phyloP scores from a whole-genome alignment of 2,329 filamentous ascomycete genomes.

The Stemphylium lycopersici region DNA sequence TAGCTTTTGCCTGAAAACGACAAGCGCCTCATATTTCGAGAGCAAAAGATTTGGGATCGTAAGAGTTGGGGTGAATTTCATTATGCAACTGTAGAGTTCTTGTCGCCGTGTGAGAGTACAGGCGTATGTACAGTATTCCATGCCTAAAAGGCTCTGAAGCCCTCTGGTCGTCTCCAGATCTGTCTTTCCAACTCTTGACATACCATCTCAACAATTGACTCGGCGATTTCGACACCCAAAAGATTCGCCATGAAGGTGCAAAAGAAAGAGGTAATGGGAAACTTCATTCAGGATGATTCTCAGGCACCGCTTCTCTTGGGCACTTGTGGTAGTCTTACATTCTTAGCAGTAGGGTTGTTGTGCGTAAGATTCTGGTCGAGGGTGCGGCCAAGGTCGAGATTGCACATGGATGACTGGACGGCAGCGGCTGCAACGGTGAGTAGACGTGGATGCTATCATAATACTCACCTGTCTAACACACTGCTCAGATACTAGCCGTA shows the following conservation, averaged over 20 bases:
- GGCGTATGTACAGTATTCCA: too few relatives aligned
- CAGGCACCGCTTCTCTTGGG: conserved; percentile 32
- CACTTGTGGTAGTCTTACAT: conserved; percentile 23
- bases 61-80: too few relatives aligned
- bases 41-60: too few relatives aligned
- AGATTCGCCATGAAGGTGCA: neutral
- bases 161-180: too few relatives aligned
- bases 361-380: conserved; percentile 30
- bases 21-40: too few relatives aligned
- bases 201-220: too few relatives aligned
- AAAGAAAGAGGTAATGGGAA: neutral
- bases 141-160: too few relatives aligned
- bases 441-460: neutral
- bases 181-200: too few relatives aligned
- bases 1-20: too few relatives aligned
- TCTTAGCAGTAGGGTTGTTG: conserved; percentile 25
- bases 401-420: conserved; percentile 33
- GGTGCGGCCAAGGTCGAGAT: conserved; percentile 7
- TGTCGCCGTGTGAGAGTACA: too few relatives aligned
- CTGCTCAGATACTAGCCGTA: conserved; percentile 25
- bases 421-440: conserved; percentile 26
- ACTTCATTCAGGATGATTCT: conserved; percentile 12
- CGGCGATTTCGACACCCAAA: too few relatives aligned
- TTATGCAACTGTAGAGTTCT: too few relatives aligned
- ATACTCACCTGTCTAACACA: neutral